Base-by-base conservation (phyloP, 257 asterid species). In the Salvia rosmarinus region DNA sequence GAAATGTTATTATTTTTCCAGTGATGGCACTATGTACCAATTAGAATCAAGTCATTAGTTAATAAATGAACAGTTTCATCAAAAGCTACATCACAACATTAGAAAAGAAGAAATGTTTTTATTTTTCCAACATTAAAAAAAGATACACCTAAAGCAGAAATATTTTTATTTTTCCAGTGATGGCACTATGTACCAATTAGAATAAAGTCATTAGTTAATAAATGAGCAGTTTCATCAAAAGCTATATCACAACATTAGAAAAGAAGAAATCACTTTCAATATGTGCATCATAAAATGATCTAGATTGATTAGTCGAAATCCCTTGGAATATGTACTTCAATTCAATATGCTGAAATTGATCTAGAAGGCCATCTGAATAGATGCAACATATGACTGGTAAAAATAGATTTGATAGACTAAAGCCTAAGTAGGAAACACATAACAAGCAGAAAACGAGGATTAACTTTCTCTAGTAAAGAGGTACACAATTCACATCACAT, bases 401-500 rank as follows among this genome's bases (percentile, higher is more conserved):
- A 46, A 64, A 51, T 11, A 59, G 25, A 52, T 30, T 11, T 50
- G 23, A 69, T 23, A 14, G 20, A 49, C 54, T 23, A 64, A 44
- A 21, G 13, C 50, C 59, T 69, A 68, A 10, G 35, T 59, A 56
- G 51, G 64, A 7, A 37, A 16, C 62, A 67, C 43, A 14, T 52
- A 20, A 43, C 44, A 66, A 67, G 51, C 68, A 52, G 64, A 73
- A 55, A 28, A 49, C 30, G 17, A 62, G 43, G 52, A 71, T 12
- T 74, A 47, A 56, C 8, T 66, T 16, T 55, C 57, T 43, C 32
- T 2, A 20, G 17, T 64, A 68, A 3, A 39, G 14, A 46, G 34
- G 23, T 16, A 5, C 51, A 64, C 23, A 37, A 23, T n/a, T n/a
- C n/a, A n/a, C n/a, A n/a, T 23, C 32, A 43, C 25, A 70, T 32